Percentiles rank a stretch among this genome's conserved stretches.
Conservation (phyloP, 1,284 basidiomycete species). For the Apiotrichum sp. region DNA sequence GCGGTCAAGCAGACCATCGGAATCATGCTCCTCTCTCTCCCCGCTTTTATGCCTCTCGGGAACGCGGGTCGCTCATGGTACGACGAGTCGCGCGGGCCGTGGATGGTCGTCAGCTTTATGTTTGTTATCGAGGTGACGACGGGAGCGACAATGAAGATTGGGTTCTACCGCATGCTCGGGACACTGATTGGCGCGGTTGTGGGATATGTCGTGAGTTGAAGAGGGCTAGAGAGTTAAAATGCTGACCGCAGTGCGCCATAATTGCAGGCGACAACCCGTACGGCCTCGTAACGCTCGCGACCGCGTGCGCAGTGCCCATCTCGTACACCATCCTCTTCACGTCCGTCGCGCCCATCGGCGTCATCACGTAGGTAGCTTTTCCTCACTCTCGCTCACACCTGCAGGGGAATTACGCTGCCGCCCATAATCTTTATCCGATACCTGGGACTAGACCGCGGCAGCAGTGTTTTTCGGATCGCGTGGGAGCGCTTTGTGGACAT, state of each 20-base stretch:
- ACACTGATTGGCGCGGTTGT: slow-evolving; percentile 48
- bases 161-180: slow-evolving; percentile 46
- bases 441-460: slow-evolving; percentile 25
- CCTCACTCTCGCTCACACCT: neutral
- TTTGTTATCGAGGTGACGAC: slow-evolving; percentile 51
- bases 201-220: slow-evolving; percentile 41
- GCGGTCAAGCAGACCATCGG: slow-evolving; percentile 48
- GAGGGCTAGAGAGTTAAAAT: too few species aligned
- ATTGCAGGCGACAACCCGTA: slow-evolving; percentile 46
- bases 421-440: slow-evolving; percentile 48
- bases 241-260: slow-evolving; percentile 33
- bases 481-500: slow-evolving; percentile 45
- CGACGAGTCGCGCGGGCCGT: slow-evolving; percentile 42
- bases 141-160: slow-evolving; percentile 49
- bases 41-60: slow-evolving; percentile 41
- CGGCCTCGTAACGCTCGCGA: slow-evolving; percentile 46
- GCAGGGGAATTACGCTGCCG: slow-evolving; percentile 44
- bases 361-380: slow-evolving; percentile 41
- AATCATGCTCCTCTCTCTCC: slow-evolving; percentile 46
- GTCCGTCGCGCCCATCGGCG: slow-evolving; percentile 38
- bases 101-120: slow-evolving; percentile 48
- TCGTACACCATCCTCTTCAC: slow-evolving; percentile 45
- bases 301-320: slow-evolving; percentile 41
- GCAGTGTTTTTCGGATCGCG: slow-evolving; percentile 29
- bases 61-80: slow-evolving; percentile 44